Conservation (phyloP, 2,329 filamentous ascomycete species). For the Diplocarpon rosae region DNA sequence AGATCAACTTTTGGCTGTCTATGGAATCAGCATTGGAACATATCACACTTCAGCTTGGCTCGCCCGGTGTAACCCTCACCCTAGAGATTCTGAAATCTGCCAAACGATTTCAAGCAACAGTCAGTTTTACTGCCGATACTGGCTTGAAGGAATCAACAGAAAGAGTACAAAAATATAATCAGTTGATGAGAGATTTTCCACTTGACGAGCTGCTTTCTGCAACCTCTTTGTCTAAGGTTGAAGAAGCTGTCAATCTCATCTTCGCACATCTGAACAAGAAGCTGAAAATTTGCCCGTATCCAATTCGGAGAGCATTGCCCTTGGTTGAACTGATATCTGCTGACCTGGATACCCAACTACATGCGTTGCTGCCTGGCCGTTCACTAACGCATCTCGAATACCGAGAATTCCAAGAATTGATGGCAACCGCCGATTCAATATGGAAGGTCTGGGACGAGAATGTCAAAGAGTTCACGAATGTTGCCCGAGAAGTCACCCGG, state of each 20-base stretch:
- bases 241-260: constrained; percentile 80
- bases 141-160: constrained; percentile 93
- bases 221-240: constrained; percentile 75
- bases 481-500: constrained; percentile 87
- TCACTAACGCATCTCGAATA: constrained; percentile 89
- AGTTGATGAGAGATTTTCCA: constrained; percentile 96
- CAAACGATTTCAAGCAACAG: constrained; percentile 94
- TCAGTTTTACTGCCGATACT: constrained; percentile 93
- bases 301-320: constrained; percentile 78
- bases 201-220: constrained; percentile 90
- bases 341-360: constrained; percentile 79
- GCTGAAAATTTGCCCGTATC: constrained; percentile 90
- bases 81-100: constrained; percentile 93
- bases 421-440: constrained; percentile 73
- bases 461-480: constrained; percentile 94
- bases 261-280: constrained; percentile 97
- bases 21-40: constrained; percentile 91
- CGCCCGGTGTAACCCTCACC: constrained; percentile 81
- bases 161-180: constrained; percentile 95
- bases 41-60: constrained; percentile 79
- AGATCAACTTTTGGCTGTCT: constrained; percentile 98
- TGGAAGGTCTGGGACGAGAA: constrained; percentile 93
- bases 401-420: constrained; percentile 75
- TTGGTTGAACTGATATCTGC: constrained; percentile 96
- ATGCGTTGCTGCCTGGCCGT: constrained; percentile 73